Base-by-base conservation (phyloP, 345 rosid species). In the Sisymbrium irio region DNA sequence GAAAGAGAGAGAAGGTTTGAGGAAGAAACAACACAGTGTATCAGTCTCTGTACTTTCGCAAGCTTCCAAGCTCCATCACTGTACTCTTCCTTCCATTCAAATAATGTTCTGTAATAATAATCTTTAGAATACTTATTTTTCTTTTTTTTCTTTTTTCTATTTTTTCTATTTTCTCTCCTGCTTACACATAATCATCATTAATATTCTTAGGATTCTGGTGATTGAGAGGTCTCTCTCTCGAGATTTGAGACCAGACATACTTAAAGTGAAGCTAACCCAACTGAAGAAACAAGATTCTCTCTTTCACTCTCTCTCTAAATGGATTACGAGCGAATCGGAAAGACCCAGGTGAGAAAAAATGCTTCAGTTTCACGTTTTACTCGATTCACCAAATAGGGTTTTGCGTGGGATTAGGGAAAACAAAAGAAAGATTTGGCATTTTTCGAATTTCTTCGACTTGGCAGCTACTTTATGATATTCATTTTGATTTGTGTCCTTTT, bases 321-420 rank as follows among this genome's bases (percentile, higher is more conserved):
- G 95, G 96, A 92, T 70, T 92, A 88, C 79, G 96, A 90, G 74
- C 88, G 98, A 84, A 92, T 92, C 81, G 80, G 82, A 73, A 87
- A 82, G 73, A 85, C 88, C 49, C 91, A 77, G 89, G 90, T 87
- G 67, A 76, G 66, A 46, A 46, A 46, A 22, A 50, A 49, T 67
- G 55, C 51, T 75, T 76, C 44, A 15, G 71, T 69, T 72, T 61
- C 67, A 73, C 80, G 53, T 41, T 69, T 72, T 58, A 54, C 73
- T 40, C 53, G 62, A 39, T 67, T 75, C 12, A 30, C 49, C 32
- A 59, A 51, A 57, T 64, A 40, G 75, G 63, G 58, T 69, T 69
- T 39, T 65, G 80, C 60, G 76, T 73, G 41, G 17, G 42, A 49
- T 63, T 28, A 13, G 25, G 25, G 74, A 40, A 74, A 30, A 27